These are phyloP conservation scores for Penicillium occitanis DNA, from an alignment of 2,329 filamentous ascomycete genomes.

Conservation along the genomic window DNA sequence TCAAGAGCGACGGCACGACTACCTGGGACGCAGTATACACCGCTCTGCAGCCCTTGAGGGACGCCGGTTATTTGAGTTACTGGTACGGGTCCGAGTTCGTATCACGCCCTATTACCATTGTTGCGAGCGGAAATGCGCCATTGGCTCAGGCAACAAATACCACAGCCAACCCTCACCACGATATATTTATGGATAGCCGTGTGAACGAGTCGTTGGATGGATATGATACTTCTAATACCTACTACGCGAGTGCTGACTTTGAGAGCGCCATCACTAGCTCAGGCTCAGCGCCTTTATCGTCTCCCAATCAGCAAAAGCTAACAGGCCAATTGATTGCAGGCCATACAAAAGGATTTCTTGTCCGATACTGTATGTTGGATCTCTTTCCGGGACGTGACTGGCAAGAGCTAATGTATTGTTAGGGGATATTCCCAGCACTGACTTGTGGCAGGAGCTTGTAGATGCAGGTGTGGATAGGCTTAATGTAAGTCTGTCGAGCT, in stretches of 20 bases:
- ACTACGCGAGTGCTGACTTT: background rate
- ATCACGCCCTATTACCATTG: slow-evolving; percentile 47
- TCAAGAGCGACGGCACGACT: slow-evolving; percentile 58
- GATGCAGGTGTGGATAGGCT: background rate
- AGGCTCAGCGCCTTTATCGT: background rate
- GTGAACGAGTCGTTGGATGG: background rate
- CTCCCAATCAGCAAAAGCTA: background rate
- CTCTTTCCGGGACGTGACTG: background rate
- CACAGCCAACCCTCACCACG: background rate
- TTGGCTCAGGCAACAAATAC: slow-evolving; percentile 24
- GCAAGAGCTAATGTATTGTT: background rate
- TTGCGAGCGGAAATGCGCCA: slow-evolving; percentile 50
- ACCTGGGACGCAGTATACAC: slow-evolving; percentile 36
- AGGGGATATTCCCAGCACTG: background rate
- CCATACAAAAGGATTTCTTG: background rate
- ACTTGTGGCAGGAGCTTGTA: background rate
- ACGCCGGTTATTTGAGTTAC: slow-evolving; percentile 43
- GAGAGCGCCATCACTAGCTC: background rate
- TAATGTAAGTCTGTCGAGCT: background rate
- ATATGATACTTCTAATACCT: background rate
- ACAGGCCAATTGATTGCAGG: background rate
- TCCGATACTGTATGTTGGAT: background rate
- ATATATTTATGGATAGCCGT: background rate
- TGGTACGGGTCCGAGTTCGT: slow-evolving; percentile 41
- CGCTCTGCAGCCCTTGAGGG: slow-evolving; percentile 35